phyloP scores from a whole-genome alignment of 1,139 yeast species.

The Sugiyamaella paludigena region DNA sequence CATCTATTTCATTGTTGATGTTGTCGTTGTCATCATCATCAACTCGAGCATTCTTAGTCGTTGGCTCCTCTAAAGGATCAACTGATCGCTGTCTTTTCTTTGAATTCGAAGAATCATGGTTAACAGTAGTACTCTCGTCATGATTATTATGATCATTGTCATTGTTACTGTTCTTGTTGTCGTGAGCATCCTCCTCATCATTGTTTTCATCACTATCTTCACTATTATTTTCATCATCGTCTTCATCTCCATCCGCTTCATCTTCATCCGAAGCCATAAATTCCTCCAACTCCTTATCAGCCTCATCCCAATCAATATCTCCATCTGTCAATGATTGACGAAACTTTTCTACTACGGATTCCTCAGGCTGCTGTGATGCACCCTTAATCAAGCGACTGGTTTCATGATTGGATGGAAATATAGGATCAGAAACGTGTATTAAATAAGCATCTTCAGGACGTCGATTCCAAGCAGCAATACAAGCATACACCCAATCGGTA shows the following conservation, averaged over 20 bases:
- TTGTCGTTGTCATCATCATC: not conserved
- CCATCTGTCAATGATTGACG: conserved; percentile 35
- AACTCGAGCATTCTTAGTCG: conserved; percentile 4
- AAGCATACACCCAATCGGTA: conserved; percentile 89
- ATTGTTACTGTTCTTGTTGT: not conserved
- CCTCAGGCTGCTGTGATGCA: conserved; percentile 18
- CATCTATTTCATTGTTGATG: conserved; percentile 22
- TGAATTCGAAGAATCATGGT: not conserved
- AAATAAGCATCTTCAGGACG: conserved; percentile 62
- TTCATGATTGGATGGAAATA: conserved; percentile 2
- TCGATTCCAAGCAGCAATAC: conserved; percentile 74
- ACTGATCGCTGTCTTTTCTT: conserved; percentile 3
- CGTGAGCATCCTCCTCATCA: not conserved
- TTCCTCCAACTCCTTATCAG: conserved; percentile 40
- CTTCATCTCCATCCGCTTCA: conserved; percentile 34
- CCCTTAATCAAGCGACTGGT: conserved; percentile 37
- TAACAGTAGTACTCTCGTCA: not conserved
- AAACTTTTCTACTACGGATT: conserved; percentile 32
- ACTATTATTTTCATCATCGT: conserved; percentile 28
- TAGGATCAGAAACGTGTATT: conserved; percentile 37
- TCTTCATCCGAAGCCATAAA: conserved; percentile 36
- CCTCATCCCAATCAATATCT: conserved; percentile 40
- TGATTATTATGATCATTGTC: not conserved
- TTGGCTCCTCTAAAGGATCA: conserved; percentile 3
- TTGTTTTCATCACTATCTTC: not conserved